These are phyloP conservation scores for Ascochyta fabae DNA, from an alignment of 2,329 filamentous ascomycete genomes.

Conservation along the genomic window DNA sequence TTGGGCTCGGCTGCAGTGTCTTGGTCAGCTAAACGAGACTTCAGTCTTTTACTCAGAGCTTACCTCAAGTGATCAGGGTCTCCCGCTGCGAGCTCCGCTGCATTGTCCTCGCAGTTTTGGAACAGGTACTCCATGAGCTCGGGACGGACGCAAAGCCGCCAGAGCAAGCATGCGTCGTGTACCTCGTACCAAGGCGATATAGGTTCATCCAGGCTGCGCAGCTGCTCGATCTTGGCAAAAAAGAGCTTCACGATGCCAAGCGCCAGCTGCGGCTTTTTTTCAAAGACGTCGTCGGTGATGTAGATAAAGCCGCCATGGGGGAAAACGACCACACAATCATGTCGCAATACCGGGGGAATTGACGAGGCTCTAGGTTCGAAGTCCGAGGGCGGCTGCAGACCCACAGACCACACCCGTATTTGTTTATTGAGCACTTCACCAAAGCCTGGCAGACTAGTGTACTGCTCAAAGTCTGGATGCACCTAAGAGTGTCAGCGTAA, in stretches of 20 bases:
- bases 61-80: constrained; percentile 28
- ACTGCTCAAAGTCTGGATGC: constrained; percentile 41
- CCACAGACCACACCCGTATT: constrained; percentile 45
- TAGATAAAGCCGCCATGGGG: constrained; percentile 50
- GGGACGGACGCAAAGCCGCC: constrained; percentile 43
- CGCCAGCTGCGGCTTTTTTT: constrained; percentile 47
- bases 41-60: not conserved
- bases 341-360: constrained; percentile 21
- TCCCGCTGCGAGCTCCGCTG: constrained; percentile 22
- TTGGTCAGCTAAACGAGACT: constrained; percentile 1
- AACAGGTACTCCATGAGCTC: constrained; percentile 39
- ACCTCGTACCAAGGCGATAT: constrained; percentile 24
- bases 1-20: constrained; percentile 21
- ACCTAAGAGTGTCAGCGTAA: constrained; percentile 26
- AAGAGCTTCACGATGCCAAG: constrained; percentile 47
- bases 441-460: constrained; percentile 42
- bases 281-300: constrained; percentile 54
- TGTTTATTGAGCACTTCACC: constrained; percentile 38
- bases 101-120: constrained; percentile 27
- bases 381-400: constrained; percentile 29
- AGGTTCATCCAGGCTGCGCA: constrained; percentile 23
- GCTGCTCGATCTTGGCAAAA: constrained; percentile 34
- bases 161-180: constrained; percentile 33
- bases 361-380: constrained; percentile 23
- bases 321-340: constrained; percentile 45